Evolutionary conservation across 2,329 filamentous ascomycete genomes (phyloP), one percentile per base, ranked within the genome.

Genomic region (Huntiella savannae): DNA sequence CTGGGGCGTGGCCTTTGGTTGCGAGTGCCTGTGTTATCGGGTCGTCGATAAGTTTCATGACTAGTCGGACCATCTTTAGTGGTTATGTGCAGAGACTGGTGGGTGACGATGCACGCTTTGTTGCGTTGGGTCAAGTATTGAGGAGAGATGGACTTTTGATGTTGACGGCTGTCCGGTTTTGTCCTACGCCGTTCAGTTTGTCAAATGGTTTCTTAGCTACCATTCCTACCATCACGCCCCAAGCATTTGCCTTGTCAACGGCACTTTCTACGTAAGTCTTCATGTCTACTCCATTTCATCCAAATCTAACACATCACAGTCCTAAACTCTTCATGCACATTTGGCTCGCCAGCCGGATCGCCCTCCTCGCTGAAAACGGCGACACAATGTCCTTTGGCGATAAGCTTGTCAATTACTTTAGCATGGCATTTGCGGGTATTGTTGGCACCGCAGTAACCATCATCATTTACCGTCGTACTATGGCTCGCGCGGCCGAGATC

Each of bases 181-280:
- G 88, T 56, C 91, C 91, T 2, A 60, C 98, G 50, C 91, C 91
- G 11, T 98, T 93, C 60, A 91, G 82, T 45, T 67, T 96, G 54
- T 87, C 82, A 58, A 98, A 98, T 58, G 91, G 86, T 43, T 93
- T 93, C 50, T 75, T 98, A 47, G 85, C 85, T 28, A 96, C 91
- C 1, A 87, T 98, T 51, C 87, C 87, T 2, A 93, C 82, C 32
- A 83, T 98, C 33, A 72, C 78, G 17, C 82, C 82, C 36, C 60
- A 71, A 50, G 73, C 73, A 40, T 96, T 92, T 63, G 79, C 78
- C 32, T 59, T 86, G 40, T 88, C 91, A 4, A 96, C 88, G 0
- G 79, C 83, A 2, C 65, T 88, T 12, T 78, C 86, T 8, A 76
- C 72, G 68, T 70, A 52, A 50, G 60, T 56, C 16, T 13, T 17